Evolutionary conservation across 2,329 filamentous ascomycete species (phyloP).

Genomic region (Fusarium sp.): DNA sequence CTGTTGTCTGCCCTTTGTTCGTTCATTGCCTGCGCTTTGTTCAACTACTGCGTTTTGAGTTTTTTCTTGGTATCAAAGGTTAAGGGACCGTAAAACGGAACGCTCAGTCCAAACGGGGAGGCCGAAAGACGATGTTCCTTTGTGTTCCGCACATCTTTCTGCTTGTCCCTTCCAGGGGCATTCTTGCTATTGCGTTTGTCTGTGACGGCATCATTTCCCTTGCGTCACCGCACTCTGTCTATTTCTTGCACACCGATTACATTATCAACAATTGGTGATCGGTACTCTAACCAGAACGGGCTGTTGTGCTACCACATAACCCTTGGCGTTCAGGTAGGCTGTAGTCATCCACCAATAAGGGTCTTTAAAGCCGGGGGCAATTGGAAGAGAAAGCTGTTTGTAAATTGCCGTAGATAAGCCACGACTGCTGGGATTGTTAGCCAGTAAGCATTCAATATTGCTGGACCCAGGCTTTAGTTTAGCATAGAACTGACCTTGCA

Average conservation of each 20-base stretch:
- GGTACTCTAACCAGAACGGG: neutral
- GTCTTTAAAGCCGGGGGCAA: neutral
- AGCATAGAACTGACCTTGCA: neutral
- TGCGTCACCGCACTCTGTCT: neutral
- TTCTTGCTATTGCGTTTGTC: neutral
- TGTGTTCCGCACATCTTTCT: neutral
- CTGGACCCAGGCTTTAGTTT: neutral
- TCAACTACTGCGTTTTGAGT: neutral
- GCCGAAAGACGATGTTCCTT: neutral
- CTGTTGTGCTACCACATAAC: neutral
- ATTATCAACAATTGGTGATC: neutral
- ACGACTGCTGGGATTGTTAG: neutral
- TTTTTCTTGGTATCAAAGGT: neutral
- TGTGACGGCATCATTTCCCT: neutral
- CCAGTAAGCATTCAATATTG: neutral
- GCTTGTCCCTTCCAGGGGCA: neutral
- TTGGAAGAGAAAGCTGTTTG: neutral
- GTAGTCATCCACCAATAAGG: neutral
- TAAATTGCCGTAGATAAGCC: neutral
- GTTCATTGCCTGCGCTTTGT: neutral
- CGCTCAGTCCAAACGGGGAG: neutral
- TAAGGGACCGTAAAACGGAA: fast-evolving
- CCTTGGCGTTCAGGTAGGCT: neutral
- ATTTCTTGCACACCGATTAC: neutral
- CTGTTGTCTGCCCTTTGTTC: neutral